These are phyloP conservation scores for Aspergillus costaricaensis DNA, from an alignment of 2,329 filamentous ascomycete genomes.

Conservation along the genomic window DNA sequence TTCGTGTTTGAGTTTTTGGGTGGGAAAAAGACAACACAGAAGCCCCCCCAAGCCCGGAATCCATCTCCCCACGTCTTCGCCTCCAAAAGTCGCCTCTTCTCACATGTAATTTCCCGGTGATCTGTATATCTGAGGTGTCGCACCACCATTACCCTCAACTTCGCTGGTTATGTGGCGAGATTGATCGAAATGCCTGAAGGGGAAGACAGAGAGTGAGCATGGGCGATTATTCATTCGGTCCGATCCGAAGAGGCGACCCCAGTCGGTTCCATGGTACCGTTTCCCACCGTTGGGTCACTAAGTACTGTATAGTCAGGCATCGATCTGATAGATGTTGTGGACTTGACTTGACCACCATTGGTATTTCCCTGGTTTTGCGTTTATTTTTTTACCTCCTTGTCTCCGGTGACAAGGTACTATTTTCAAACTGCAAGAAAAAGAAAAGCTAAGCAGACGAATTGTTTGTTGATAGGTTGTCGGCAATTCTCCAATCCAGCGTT, in stretches of 20 bases:
- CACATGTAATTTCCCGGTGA: not conserved
- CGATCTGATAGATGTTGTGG: slow-evolving; percentile 3
- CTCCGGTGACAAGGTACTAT: not conserved
- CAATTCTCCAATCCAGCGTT: not conserved
- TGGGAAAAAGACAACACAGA: not conserved
- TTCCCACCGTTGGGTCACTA: slow-evolving; percentile 3
- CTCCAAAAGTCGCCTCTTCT: not conserved
- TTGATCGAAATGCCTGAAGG: not conserved
- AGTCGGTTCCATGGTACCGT: slow-evolving; percentile 19
- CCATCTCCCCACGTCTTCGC: not conserved
- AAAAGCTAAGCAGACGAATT: not conserved
- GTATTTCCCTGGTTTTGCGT: not conserved
- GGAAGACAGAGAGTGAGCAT: not conserved
- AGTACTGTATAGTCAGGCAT: slow-evolving; percentile 13
- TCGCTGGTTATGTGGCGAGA: not conserved
- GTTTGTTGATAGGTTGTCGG: not conserved
- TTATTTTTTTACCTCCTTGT: not conserved
- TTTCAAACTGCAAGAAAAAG: not conserved
- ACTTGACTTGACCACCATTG: not conserved
- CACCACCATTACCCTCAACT: not conserved
- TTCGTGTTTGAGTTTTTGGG: not conserved
- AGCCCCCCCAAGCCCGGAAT: not conserved
- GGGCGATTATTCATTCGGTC: slow-evolving; percentile 16
- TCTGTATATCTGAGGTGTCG: not conserved
- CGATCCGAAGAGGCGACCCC: slow-evolving; percentile 19